A percentile compares a stretch with the other conserved stretches of the same genome.
Conservation (phyloP, 176 grass and related monocot species). For the Oropetium thomaeum region DNA sequence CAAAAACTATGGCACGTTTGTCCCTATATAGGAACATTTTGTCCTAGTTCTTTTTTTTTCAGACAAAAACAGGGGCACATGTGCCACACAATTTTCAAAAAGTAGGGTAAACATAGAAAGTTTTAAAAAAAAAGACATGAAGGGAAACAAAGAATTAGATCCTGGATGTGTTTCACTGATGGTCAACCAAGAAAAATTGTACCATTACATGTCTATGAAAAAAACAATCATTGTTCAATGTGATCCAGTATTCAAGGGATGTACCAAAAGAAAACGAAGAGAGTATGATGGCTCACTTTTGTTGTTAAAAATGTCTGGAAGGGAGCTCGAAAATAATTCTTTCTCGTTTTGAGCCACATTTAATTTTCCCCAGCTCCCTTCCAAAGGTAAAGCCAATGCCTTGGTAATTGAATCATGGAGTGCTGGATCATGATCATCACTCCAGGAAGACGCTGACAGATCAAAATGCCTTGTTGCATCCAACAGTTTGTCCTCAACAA, state of each 20-base stretch:
- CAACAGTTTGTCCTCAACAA: constrained; percentile 49
- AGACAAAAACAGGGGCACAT: too few species aligned
- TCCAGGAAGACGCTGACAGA: constrained; percentile 35
- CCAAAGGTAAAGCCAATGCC: constrained; percentile 37
- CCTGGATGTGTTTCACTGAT: neutral
- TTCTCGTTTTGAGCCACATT: constrained; percentile 51
- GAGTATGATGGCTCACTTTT: constrained; percentile 55
- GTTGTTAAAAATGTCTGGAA: constrained; percentile 76
- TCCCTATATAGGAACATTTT: too few species aligned
- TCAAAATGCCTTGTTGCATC: constrained; percentile 32
- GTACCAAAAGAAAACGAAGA: neutral
- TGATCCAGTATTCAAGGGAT: neutral
- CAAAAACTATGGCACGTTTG: too few species aligned
- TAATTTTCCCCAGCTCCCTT: constrained; percentile 43
- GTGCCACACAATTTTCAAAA: too few species aligned
- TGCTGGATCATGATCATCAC: constrained; percentile 39
- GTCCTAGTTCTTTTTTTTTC: too few species aligned
- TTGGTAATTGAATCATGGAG: constrained; percentile 39
- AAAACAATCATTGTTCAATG: constrained; percentile 4
- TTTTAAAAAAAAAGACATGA: too few species aligned
- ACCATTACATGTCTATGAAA: neutral
- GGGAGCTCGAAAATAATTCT: constrained; percentile 70
- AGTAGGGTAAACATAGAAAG: too few species aligned
- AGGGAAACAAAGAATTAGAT: too few species aligned
- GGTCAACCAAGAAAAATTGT: neutral